Base-by-base conservation (phyloP, 148 eudicot species). In the Suaeda aralocaspica region DNA sequence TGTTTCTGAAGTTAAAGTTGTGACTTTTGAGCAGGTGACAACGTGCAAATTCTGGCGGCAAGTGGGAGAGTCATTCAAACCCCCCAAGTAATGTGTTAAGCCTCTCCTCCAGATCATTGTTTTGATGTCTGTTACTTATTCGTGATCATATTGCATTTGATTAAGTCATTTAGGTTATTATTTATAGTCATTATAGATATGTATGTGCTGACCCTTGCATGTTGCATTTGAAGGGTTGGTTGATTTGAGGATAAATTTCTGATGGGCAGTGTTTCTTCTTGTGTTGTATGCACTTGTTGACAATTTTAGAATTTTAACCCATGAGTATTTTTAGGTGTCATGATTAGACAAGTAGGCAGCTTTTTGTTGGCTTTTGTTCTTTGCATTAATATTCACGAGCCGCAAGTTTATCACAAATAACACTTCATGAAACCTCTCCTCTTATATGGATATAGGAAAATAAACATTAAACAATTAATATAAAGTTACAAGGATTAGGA, bases 1-100 rank as follows among this genome's bases (percentile, higher is more conserved):
- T 52, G 36, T 52, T 59, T 36, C 39, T 68, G 68, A 69, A 21
- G 29, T 69, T 9, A 28, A 63, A 29, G 29, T 22, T 69, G 18
- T 18, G 52, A 24, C 52, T 63, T 45, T 34, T 69, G 59, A 22
- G 58, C 83, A 90, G 96, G 97, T 87, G 64, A 92, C 96, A 61
- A 81, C 87, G 42, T 72, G 85, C 76, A 92, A 92, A 81, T 82
- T 78, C 70, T 92, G 97, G 97, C 91, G 97, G 73, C 92, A 87
- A 85, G 87, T 92, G 29, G 97, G 97, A 72, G 96, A 87, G 74
- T 87, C 97, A 29, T 92, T 92, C 69, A 85, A 84, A 67, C 95
- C 97, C 52, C 95, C 95, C 36, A 92, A 89, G 95, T 92, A 87
- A 82, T 77, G 76, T 28, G 64, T 58, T 31, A 59, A 45, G 3